Evolutionary conservation across 345 rosid species (phyloP).

Genomic region (Lumnitzera racemosa): DNA sequence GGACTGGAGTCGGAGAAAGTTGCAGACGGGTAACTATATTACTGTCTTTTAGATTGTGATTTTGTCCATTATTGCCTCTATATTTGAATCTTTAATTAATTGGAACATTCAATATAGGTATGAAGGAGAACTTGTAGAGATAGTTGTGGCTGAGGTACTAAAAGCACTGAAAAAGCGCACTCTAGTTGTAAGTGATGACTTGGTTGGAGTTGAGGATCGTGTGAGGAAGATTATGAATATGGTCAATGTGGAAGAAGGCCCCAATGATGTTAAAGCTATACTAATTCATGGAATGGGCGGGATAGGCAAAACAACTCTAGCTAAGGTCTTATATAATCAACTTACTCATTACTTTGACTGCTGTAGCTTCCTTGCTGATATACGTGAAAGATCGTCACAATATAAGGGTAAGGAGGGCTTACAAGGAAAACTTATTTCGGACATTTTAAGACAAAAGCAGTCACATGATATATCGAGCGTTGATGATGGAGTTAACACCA

Average conservation of each 20-base stretch:
- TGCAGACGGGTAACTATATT: background rate
- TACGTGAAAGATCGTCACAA: background rate
- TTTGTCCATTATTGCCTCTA: too few relatives aligned
- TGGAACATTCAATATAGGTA: background rate
- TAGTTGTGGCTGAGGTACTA: background rate
- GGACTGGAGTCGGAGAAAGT: background rate
- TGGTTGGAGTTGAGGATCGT: conserved; percentile 9
- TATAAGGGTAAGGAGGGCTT: background rate
- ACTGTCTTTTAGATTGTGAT: too few relatives aligned
- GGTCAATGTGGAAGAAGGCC: background rate
- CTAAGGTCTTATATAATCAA: background rate
- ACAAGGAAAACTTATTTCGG: background rate
- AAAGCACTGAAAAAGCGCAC: background rate
- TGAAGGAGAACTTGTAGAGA: background rate
- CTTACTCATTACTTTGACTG: background rate
- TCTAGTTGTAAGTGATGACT: background rate
- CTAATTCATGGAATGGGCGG: conserved; percentile 5
- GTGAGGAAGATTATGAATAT: background rate
- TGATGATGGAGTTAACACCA: background rate
- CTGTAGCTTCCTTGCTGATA: conserved; percentile 2
- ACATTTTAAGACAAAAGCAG: background rate
- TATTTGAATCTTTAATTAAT: too few relatives aligned
- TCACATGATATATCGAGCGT: fast-evolving
- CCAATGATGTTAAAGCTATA: background rate
- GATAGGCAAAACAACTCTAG: conserved; percentile 7